These are phyloP conservation scores for Colletotrichum navitas DNA, from an alignment of 2,329 filamentous ascomycete species.

Conservation along the genomic window DNA sequence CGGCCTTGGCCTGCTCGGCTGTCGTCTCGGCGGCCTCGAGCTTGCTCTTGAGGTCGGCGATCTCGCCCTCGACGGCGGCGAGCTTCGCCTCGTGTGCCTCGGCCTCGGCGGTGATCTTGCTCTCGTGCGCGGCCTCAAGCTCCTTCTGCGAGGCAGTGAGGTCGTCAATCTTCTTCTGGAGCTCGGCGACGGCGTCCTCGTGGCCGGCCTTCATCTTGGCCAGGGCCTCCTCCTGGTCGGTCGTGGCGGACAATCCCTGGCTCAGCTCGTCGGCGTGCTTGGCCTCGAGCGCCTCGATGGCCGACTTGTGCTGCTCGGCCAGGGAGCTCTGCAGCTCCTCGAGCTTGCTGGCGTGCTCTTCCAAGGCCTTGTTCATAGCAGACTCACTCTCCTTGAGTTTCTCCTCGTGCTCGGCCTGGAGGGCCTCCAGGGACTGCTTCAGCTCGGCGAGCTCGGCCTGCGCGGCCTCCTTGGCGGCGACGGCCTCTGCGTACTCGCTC, in stretches of 20 bases:
- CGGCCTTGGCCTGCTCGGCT: constrained; percentile 56
- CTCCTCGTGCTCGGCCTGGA: constrained; percentile 57
- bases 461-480: constrained; percentile 62
- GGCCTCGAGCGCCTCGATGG: constrained; percentile 64
- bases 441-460: constrained; percentile 62
- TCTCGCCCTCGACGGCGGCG: constrained; percentile 64
- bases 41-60: constrained; percentile 63
- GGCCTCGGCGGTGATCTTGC: constrained; percentile 59
- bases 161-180: constrained; percentile 69
- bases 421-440: constrained; percentile 63
- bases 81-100: constrained; percentile 61
- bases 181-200: constrained; percentile 59
- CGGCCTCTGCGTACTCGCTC: constrained; percentile 61
- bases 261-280: constrained; percentile 65
- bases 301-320: constrained; percentile 62
- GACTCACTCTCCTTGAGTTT: constrained; percentile 54
- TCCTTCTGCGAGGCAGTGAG: constrained; percentile 61
- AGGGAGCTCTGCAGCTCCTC: constrained; percentile 64
- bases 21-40: constrained; percentile 62
- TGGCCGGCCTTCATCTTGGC: constrained; percentile 64
- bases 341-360: constrained; percentile 64
- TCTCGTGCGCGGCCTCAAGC: constrained; percentile 59
- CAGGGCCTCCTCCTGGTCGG: constrained; percentile 63
- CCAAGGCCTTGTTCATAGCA: constrained; percentile 54
- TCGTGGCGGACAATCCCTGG: constrained; percentile 58